Base-by-base conservation (phyloP, 1,139 yeast species). In the Diutina ranongensis region DNA sequence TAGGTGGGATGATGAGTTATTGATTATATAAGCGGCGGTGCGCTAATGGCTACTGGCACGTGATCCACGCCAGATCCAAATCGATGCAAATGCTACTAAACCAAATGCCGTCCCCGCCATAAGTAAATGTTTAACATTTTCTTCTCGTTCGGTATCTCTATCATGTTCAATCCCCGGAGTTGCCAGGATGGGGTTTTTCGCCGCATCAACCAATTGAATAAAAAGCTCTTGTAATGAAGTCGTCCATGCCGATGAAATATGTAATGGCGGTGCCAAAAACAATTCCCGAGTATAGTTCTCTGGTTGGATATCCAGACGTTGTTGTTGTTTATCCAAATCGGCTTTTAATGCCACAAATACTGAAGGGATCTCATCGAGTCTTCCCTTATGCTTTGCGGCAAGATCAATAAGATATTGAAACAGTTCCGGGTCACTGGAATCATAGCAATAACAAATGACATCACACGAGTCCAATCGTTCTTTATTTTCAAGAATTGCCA, bases 391-490 rank as follows among this genome's bases (percentile, higher is more conserved):
- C 49, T 69, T 72, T 44, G 71, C 66, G 22, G 88, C 67, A 25
- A 88, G 62, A 27, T 84, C 83, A 27, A 84, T 82, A 47, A 89
- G 65, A 57, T 85, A 81, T 47, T 88, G 86, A 61, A 92, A 92
- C 46, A 95, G 85, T 47, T 89, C 95, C 0, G 98, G 97, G 57
- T 92, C 97, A 1, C 96, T 83, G 0, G 97, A 87, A 60, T 92
- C 98, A 60, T 92, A 92, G 0, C 88, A 76, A 57, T 84, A 74
- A 60, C 97, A 92, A 1, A 92, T 63, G 1, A 88, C 95, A 60
- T 92, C 98, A 62, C 97, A 92, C 48, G 83, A 83, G 46, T 84
- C 87, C 16, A 92, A 60, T 44, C 88, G 72, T n/a, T 68, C 61
- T 45, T 72, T 72, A 56, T 88, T 86, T 47, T 79, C 89, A 25